These are phyloP conservation scores for Cladosporium sp. DNA, from an alignment of 2,329 filamentous ascomycete species.

Conservation along the genomic window DNA sequence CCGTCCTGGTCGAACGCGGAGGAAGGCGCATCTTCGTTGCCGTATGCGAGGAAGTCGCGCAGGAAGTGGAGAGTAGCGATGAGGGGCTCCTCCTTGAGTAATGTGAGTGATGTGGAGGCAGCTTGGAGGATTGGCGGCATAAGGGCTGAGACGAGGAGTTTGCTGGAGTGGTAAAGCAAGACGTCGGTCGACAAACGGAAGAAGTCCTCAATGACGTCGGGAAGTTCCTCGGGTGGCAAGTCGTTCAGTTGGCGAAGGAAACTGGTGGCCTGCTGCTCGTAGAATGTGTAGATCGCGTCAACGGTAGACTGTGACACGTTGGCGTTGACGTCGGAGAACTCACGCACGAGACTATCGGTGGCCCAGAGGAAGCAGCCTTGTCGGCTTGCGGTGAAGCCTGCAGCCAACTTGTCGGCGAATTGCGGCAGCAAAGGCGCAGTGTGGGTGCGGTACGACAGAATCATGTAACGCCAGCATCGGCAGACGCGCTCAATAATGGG, in stretches of 20 bases:
- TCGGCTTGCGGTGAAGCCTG: slow-evolving; percentile 78
- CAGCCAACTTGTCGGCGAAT: slow-evolving; percentile 84
- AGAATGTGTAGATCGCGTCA: slow-evolving; percentile 88
- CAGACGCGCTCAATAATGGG: slow-evolving; percentile 93
- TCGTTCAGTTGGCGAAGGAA: slow-evolving; percentile 90
- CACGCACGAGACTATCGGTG: slow-evolving; percentile 87
- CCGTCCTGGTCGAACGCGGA: slow-evolving; percentile 60
- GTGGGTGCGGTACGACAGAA: slow-evolving; percentile 89
- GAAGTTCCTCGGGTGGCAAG: slow-evolving; percentile 73
- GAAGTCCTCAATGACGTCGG: slow-evolving; percentile 91
- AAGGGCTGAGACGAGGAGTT: slow-evolving; percentile 75
- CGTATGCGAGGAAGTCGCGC: slow-evolving; percentile 87
- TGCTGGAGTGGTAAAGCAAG: slow-evolving; percentile 85
- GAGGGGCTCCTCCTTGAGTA: slow-evolving; percentile 89
- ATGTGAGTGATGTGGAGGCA: slow-evolving; percentile 77
- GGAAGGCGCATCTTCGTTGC: slow-evolving; percentile 66
- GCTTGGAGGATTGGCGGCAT: slow-evolving; percentile 84
- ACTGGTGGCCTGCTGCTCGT: slow-evolving; percentile 86
- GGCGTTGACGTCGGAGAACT: slow-evolving; percentile 90
- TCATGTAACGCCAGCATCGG: slow-evolving; percentile 94
- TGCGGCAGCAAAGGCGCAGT: slow-evolving; percentile 81
- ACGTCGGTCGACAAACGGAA: slow-evolving; percentile 92
- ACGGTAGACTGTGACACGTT: slow-evolving; percentile 79
- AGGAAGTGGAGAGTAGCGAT: slow-evolving; percentile 91
- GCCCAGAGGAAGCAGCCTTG: slow-evolving; percentile 99